Evolutionary conservation across 2,329 filamentous ascomycete species (phyloP).

Genomic region (Clarireedia monteithiana): DNA sequence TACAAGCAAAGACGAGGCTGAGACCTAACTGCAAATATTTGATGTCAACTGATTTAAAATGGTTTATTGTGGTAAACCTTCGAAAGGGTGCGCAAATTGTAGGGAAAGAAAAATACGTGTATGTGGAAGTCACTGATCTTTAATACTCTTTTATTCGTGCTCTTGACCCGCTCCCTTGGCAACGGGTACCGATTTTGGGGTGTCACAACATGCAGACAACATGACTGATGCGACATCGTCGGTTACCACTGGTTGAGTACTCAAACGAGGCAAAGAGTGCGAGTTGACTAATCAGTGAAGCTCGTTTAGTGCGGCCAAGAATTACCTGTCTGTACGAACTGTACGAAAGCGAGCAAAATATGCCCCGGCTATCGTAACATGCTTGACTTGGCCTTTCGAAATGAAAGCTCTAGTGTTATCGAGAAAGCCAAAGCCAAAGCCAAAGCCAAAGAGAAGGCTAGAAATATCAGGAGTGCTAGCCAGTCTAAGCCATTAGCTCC

Average conservation of each 20-base stretch:
- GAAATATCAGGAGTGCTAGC: slow-evolving; percentile 17
- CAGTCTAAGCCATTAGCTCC: slow-evolving; percentile 10
- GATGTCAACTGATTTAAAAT: neutral
- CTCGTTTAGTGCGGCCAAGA: slow-evolving; percentile 41
- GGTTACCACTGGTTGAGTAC: neutral
- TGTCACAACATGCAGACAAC: neutral
- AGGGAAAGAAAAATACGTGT: neutral
- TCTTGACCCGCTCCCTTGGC: neutral
- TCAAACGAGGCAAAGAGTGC: slow-evolving; percentile 4
- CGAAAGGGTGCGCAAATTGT: slow-evolving; percentile 7
- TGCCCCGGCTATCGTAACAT: slow-evolving; percentile 49
- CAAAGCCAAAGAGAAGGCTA: slow-evolving; percentile 18
- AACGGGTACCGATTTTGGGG: neutral
- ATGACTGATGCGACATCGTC: no score
- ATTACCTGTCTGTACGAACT: slow-evolving; percentile 44
- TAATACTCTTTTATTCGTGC: neutral
- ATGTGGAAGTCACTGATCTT: neutral
- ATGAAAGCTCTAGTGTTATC: slow-evolving; percentile 47
- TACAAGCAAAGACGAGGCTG: no score
- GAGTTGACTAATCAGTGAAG: neutral
- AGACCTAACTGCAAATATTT: no score
- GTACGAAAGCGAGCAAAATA: slow-evolving; percentile 40
- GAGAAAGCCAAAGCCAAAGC: slow-evolving; percentile 43
- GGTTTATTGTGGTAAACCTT: slow-evolving; percentile 12
- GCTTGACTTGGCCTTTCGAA: slow-evolving; percentile 48